Evolutionary conservation across 2,329 filamentous ascomycete genomes (phyloP).

Genomic region (Colletotrichum shisoi): DNA sequence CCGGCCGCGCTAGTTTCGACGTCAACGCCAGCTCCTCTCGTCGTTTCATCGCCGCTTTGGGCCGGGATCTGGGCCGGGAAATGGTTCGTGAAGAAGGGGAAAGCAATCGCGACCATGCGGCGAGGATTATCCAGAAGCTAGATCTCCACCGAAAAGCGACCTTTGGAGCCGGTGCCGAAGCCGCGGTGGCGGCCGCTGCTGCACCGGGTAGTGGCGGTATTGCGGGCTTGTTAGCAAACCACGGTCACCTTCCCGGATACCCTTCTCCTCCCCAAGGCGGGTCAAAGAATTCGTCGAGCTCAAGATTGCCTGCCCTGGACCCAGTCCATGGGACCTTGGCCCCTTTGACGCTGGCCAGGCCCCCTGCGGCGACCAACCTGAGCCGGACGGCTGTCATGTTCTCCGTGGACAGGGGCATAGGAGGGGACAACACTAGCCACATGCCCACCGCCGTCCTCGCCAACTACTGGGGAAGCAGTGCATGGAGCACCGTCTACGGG

Average conservation of each 20-base stretch:
- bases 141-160: slow-evolving; percentile 85
- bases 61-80: slow-evolving; percentile 57
- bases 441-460: slow-evolving; percentile 88
- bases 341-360: slow-evolving; percentile 81
- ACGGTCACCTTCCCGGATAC: slow-evolving; percentile 75
- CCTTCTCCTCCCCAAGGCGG: slow-evolving; percentile 39
- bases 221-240: slow-evolving; percentile 83
- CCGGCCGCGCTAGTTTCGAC: slow-evolving; percentile 76
- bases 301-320: slow-evolving; percentile 44
- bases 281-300: slow-evolving; percentile 26
- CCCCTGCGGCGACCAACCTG: slow-evolving; percentile 83
- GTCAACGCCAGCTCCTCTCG: slow-evolving; percentile 59
- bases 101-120: slow-evolving; percentile 79
- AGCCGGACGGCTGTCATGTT: slow-evolving; percentile 86
- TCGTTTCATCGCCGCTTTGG: slow-evolving; percentile 64
- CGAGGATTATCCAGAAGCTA: slow-evolving; percentile 90
- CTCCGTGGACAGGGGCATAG: slow-evolving; percentile 76
- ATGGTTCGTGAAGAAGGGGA: slow-evolving; percentile 72
- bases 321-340: slow-evolving; percentile 68
- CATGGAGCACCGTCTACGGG: slow-evolving; percentile 65
- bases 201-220: slow-evolving; percentile 69
- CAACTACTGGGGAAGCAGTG: slow-evolving; percentile 90
- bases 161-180: slow-evolving; percentile 58
- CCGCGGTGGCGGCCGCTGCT: slow-evolving; percentile 51
- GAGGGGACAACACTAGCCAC: slow-evolving; percentile 69